Evolutionary conservation across 768 basidiomycete species (phyloP), one percentile per base, ranked within the genome.

Genomic region (Pulveroboletus sp.): DNA sequence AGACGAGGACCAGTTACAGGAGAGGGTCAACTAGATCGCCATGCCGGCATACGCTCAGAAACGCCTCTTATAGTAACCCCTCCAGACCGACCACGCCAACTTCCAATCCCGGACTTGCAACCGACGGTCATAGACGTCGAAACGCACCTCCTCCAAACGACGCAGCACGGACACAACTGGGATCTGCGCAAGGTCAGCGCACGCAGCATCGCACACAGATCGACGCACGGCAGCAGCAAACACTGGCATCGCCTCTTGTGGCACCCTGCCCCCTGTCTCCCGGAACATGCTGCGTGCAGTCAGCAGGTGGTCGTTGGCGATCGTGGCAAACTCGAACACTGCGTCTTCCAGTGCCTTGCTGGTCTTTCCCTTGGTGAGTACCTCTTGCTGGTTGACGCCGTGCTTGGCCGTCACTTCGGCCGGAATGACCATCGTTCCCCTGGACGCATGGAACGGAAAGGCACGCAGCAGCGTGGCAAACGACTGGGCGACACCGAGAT

Each of bases 341-440:
- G 90, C 89, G 51, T 89, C 84, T 43, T 81, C 81, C 14, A 93
- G 72, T 2, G 81, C 86, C 41, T 76, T 67, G 39, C 82, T 82
- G 9, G 70, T 57, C 38, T 53, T 58, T 5, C 82, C 82, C 30
- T 71, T 69, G 39, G 81, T 75, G 61, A 90, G 83, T 14, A 93
- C 81, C 14, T 88, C 84, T 63, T 93, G 89, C 65, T 91, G 89
- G 54, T 73, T 79, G 17, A 92, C 84, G 17, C 81, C 79, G 56
- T 90, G 85, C 54, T 76, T 83, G 37, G 86, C 84, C 13, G 88
- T 89, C 48, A 92, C 78, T 60, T 91, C 89, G 24, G 86, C 83
- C 10, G 90, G 91, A 32, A 93, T 83, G 21, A 86, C 76, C 72
- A 89, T 80, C 53, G 77, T 75, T 36, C 88, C 80, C 40, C 81